Evolutionary conservation across 2,329 filamentous ascomycete genomes (phyloP), one percentile per base, ranked within the genome.

Genomic region (Aspergillus calidoustus): DNA sequence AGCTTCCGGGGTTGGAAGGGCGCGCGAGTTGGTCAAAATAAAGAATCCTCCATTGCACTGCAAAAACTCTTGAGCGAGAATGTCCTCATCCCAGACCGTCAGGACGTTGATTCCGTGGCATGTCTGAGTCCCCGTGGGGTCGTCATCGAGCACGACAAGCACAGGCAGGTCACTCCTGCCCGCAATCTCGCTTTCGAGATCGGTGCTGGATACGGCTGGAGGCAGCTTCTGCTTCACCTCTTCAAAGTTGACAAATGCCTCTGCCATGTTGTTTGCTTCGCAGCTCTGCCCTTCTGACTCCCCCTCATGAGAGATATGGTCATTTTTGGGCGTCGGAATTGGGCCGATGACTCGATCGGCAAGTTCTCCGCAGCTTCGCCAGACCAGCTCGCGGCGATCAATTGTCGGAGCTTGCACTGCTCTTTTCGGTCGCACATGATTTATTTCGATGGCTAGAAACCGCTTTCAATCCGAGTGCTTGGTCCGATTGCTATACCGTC

Each of bases 121-220:
- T 17, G 85, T 87, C 67, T 87, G 85, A 0, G 84, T 87, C 17
- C 84, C 84, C 0, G 84, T 87, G 41, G 84, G 84, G 59, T 86
- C 84, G 61, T 87, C 84, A 55, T 86, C 84, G 31, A 77, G 70
- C 0, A 76, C 72, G 17, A 76, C 74, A 3, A 76, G 70, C 5
- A 54, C 34, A 3, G 51, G 51, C 23, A 54, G 38, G n/a, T 25
- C 22, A 8, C 23, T 15, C 11, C 19, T 54, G 31, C 34, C 15
- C n/a, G 51, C 51, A n/a, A 54, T 38, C 11, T 43, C 17, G 3
- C 17, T 13, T 11, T 25, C 31, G 3, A 54, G 19, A 17, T 23
- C 34, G 7, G 51, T 54, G 17, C 30, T 43, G 19, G 51, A 5
- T 8, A 54, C 51, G 5, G 51, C 30, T 3, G 51, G n/a, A 3